Evolutionary conservation across 2,329 filamentous ascomycete species (phyloP), one percentile per base, ranked within the genome.

Genomic region (Teratosphaeria nubilosa): DNA sequence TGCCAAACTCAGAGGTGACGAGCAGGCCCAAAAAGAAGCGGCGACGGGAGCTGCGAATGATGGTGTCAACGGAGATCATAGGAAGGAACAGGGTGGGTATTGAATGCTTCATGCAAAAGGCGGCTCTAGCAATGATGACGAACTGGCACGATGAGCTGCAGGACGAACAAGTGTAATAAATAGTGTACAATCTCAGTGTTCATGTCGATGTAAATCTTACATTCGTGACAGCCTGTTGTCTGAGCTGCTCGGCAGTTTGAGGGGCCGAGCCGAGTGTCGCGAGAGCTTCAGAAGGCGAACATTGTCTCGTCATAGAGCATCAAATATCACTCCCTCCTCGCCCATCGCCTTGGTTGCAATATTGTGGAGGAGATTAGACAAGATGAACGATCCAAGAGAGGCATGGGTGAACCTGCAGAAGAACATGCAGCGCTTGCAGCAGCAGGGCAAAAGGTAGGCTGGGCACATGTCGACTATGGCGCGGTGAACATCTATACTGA

Each of bases 1-100:
- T 80, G 92, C 92, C 55, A 92, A 94, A 76, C 75, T 99, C 65
- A 82, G 94, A 62, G 94, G 94, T 59, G 94, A 97, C 73, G 88
- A 90, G 51, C 77, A 87, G 51, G 72, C 63, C 7, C 64, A 62
- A 27, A 57, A 63, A 10, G 66, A 69, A 25, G 66, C 66, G n/a
- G 70, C 65, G 30, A 66, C 62, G 20, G 70, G 65, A 20, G 69
- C 65, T 25, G 66, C 57, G 57, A 25, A 32, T 41, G 34, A 58
- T 25, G 55, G 54, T 7, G 45, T 13, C 9, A 31, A 32, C 9
- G 14, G 25, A 27, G 58, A 57, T 27, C 41, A 52, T 22, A 69
- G 70, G 63, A 72, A 59, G 60, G 71, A 73, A 56, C 72, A 74
- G 59, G 71, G 70, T 55, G 73, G 73, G 6, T 74, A 73, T 62